Percentiles rank a stretch among this genome's conserved stretches.
Conservation (phyloP, 495 filamentous ascomycete genomes). For the Podospora pseudocomata region DNA sequence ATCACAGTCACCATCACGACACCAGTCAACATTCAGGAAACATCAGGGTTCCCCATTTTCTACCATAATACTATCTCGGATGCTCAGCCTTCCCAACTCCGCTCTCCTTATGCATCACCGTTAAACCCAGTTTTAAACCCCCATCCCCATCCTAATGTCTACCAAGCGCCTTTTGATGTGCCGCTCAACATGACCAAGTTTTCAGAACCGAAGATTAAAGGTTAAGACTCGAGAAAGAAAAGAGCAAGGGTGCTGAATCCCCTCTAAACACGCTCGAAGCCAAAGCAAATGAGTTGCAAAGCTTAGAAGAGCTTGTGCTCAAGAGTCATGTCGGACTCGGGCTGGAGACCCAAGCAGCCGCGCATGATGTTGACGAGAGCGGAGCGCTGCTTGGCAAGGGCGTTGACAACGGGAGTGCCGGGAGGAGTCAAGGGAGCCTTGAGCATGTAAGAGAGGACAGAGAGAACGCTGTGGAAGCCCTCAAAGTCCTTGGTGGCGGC, state of each 20-base stretch:
- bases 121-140: not conserved
- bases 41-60: not conserved
- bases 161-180: not conserved
- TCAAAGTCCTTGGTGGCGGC: slow-evolving; percentile 67
- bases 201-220: not conserved
- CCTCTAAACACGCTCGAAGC: not conserved
- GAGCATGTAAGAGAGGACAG: slow-evolving; percentile 98
- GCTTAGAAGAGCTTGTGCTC: slow-evolving; percentile 92
- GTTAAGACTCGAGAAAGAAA: not conserved
- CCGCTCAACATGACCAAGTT: not conserved
- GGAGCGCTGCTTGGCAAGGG: slow-evolving; percentile 91
- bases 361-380: slow-evolving; percentile 98
- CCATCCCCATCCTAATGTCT: not conserved
- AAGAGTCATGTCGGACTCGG: slow-evolving; percentile 98
- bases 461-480: slow-evolving; percentile 95
- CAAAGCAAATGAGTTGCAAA: not conserved
- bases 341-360: slow-evolving; percentile 94
- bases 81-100: not conserved
- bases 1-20: not conserved
- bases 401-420: slow-evolving; percentile 93
- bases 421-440: slow-evolving; percentile 96
- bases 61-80: not conserved
- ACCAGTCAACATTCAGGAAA: not conserved
- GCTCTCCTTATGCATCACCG: not conserved
- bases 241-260: not conserved